Evolutionary conservation across 1,284 basidiomycete species (phyloP).

Genomic region (Rhodotorula sp.): DNA sequence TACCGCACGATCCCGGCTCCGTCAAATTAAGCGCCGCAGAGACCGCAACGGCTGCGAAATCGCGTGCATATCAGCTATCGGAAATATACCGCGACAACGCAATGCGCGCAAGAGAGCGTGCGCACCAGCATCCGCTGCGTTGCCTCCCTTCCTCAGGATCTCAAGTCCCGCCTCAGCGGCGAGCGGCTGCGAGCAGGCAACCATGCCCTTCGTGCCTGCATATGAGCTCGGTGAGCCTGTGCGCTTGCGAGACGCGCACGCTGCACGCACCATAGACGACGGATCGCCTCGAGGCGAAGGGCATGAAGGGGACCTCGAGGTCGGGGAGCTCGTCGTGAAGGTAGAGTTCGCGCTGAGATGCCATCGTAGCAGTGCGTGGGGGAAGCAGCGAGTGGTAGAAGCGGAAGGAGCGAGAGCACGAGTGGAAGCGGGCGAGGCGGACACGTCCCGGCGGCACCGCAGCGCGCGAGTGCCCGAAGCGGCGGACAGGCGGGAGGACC

Average conservation of each 20-base stretch:
- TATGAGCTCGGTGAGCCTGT: no score
- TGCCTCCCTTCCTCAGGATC: slow-evolving; percentile 84
- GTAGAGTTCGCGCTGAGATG: slow-evolving; percentile 17
- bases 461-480: not conserved
- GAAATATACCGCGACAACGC: no score
- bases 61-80: not conserved
- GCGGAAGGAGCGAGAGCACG: not conserved
- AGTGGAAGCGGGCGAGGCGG: not conserved
- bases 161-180: slow-evolving; percentile 86
- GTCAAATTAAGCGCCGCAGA: slow-evolving; percentile 40
- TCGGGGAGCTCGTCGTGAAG: slow-evolving; percentile 21
- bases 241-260: no score
- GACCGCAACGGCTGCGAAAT: slow-evolving; percentile 29
- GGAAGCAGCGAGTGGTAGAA: not conserved
- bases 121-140: slow-evolving; percentile 62
- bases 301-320: slow-evolving; percentile 51
- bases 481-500: not conserved
- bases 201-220: slow-evolving; percentile 71
- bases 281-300: slow-evolving; percentile 69
- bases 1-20: slow-evolving; percentile 38
- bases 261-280: slow-evolving; percentile 65
- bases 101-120: not conserved
- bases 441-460: no score
- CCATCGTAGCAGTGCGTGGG: not conserved
- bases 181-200: slow-evolving; percentile 85